Conservation (phyloP, 1,284 basidiomycete species). For the Marasmius fiardii region DNA sequence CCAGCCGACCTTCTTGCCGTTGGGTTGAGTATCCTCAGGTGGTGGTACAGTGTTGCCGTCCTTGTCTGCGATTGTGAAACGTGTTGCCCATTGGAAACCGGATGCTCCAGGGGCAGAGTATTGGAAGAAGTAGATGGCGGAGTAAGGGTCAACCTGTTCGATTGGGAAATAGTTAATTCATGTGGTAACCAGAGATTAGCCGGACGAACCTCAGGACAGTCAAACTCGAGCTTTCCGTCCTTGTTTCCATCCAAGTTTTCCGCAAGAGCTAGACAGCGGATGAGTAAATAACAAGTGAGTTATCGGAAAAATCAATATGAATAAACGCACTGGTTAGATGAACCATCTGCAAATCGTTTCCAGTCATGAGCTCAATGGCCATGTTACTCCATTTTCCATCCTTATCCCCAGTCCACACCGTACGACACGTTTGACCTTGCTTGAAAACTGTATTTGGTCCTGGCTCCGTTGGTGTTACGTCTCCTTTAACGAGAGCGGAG, state of each 20-base stretch:
- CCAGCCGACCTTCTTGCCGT: neutral
- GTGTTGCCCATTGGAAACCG: slow-evolving; percentile 69
- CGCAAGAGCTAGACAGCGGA: slow-evolving; percentile 48
- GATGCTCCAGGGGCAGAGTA: slow-evolving; percentile 45
- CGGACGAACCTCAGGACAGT: slow-evolving; percentile 62
- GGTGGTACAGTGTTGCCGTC: slow-evolving; percentile 27
- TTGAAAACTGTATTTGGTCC: slow-evolving; percentile 52
- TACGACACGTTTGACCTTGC: slow-evolving; percentile 50
- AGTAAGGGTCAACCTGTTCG: slow-evolving; percentile 59
- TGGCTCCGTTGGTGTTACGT: slow-evolving; percentile 50
- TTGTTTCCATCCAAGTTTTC: slow-evolving; percentile 47
- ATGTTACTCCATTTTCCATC: slow-evolving; percentile 56
- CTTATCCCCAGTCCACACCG: slow-evolving; percentile 54
- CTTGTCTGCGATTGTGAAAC: slow-evolving; percentile 71
- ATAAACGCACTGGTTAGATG: slow-evolving; percentile 56
- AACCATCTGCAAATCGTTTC: slow-evolving; percentile 69
- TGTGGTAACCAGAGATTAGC: slow-evolving; percentile 1
- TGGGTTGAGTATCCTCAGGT: neutral
- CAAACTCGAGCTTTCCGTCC: slow-evolving; percentile 57
- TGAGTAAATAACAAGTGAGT: neutral
- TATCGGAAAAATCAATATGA: slow-evolving; percentile 1
- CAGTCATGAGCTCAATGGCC: slow-evolving; percentile 78
- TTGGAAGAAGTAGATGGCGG: slow-evolving; percentile 80
- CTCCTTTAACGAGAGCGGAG: slow-evolving; percentile 38
- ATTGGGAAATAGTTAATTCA: neutral